phyloP scores from a whole-genome alignment of 2,329 filamentous ascomycete genomes.

The Colletotrichum salicis region DNA sequence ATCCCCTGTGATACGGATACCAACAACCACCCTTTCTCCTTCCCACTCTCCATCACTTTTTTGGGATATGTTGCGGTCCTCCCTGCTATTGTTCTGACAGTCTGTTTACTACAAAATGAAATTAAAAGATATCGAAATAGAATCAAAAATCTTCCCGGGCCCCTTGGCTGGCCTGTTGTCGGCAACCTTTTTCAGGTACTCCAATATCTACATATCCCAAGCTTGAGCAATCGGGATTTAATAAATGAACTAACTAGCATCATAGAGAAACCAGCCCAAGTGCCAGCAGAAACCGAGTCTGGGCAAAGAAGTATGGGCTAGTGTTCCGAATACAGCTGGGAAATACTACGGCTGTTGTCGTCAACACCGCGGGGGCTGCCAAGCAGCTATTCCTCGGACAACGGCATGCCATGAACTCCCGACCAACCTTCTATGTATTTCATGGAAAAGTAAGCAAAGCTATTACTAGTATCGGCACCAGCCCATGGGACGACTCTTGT shows the following conservation, averaged over 20 bases:
- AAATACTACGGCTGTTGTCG: slow-evolving; percentile 70
- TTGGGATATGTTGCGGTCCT: background rate
- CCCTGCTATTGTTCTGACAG: background rate
- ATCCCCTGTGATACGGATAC: no score
- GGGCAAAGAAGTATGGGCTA: slow-evolving; percentile 43
- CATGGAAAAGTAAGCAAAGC: slow-evolving; percentile 63
- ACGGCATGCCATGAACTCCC: slow-evolving; percentile 71
- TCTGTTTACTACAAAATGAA: slow-evolving; percentile 21
- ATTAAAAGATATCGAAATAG: slow-evolving; percentile 3
- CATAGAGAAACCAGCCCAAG: background rate
- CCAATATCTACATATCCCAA: background rate
- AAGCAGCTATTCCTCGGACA: slow-evolving; percentile 74
- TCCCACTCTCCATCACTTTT: background rate
- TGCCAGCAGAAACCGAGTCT: slow-evolving; percentile 39
- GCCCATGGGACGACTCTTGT: slow-evolving; percentile 75
- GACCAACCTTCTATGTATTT: slow-evolving; percentile 72
- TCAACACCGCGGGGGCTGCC: slow-evolving; percentile 74
- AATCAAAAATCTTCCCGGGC: slow-evolving; percentile 32
- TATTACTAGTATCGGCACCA: slow-evolving; percentile 67
- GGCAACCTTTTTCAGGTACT: slow-evolving; percentile 29
- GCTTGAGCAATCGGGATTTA: background rate
- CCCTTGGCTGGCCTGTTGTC: slow-evolving; percentile 29
- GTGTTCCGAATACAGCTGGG: slow-evolving; percentile 48
- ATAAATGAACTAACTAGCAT: background rate
- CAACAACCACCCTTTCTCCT: no score